Conservation (phyloP, 2,329 filamentous ascomycete species). For the Fusarium sterilihyphosum region DNA sequence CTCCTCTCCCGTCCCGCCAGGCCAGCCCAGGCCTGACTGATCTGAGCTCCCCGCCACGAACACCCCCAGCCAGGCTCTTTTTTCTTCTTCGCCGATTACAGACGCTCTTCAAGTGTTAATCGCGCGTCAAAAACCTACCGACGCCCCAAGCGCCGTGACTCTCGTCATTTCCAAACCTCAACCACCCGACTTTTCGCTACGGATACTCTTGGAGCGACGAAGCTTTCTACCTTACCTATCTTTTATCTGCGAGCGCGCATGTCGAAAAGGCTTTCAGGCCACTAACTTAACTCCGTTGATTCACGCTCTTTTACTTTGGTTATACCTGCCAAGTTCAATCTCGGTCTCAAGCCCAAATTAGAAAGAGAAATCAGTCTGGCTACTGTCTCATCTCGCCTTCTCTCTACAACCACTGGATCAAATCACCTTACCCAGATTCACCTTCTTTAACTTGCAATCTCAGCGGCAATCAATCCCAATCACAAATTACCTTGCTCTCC, state of each 20-base stretch:
- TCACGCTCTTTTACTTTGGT: constrained; percentile 15
- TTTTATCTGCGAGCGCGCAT: constrained; percentile 18
- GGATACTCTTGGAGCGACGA: constrained; percentile 1
- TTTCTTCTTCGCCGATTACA: constrained; percentile 40
- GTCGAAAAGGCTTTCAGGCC: constrained; percentile 20
- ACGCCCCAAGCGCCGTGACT: constrained; percentile 45
- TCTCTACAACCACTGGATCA: constrained; percentile 24
- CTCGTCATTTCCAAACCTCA: constrained; percentile 33
- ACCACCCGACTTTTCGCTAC: constrained; percentile 9
- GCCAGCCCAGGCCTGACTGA: constrained; percentile 33
- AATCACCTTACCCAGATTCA: constrained; percentile 5
- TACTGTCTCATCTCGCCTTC: constrained; percentile 32
- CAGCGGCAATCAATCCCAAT: background rate
- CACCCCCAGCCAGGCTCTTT: constrained; percentile 33
- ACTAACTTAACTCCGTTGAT: background rate
- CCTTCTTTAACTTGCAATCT: constrained; percentile 9
- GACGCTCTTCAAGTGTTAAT: constrained; percentile 44
- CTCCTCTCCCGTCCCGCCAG: constrained; percentile 19
- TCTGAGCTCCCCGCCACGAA: constrained; percentile 44
- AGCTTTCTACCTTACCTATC: background rate
- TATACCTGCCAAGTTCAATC: constrained; percentile 9
- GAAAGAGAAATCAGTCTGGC: constrained; percentile 37
- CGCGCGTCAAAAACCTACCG: constrained; percentile 46
- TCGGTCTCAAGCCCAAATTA: constrained; percentile 2
- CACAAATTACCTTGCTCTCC: background rate